Base-by-base conservation (phyloP, 2,329 filamentous ascomycete species). In the Penicillium sp. region DNA sequence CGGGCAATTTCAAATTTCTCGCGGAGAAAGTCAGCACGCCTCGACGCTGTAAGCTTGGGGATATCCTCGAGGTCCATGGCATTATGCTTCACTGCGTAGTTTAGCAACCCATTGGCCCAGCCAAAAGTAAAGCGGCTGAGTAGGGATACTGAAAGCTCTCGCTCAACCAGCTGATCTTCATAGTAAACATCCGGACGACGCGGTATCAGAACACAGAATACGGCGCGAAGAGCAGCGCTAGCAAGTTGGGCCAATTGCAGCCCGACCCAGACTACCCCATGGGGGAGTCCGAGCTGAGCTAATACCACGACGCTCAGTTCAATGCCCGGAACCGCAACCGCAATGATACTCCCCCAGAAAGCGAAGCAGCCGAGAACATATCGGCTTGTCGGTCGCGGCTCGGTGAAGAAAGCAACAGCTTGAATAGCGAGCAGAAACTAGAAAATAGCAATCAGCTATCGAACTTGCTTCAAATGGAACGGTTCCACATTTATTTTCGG, bases 171-270 rank as follows among this genome's bases (percentile, higher is more conserved):
- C 45, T 79, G 75, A 27, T 78, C 84, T 38, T 85, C 69, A 63
- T 80, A 76, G 65, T 79, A 89, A 18, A 91, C 84, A 50, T 86
- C 78, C 4, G 89, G 89, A 12, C 89, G 80, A 41, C 89, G 81
- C 4, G 86, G 87, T 15, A 91, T 74, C 1, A 80, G 77, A 13
- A 87, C 58, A 59, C 80, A 80, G 34, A 59, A 61, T 2, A 67
- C 2, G 7, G 52, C 65, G 4, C 67, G 66, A 10, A 71, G 41
- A 1, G 62, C 31, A 15, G 75, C 69, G 12, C 76, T 67, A 9
- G 68, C 70, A 21, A 84, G 65, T 54, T 85, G 82, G 3, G 74
- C 69, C 1, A 78, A 66, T 34, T 83, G 78, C 15, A 86, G 72
- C 1, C 72, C 68, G 29, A 82, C 74, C 18, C 77, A 69, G 4